Conservation (phyloP, 768 basidiomycete genomes). For the Kwoniella botswanensis region DNA sequence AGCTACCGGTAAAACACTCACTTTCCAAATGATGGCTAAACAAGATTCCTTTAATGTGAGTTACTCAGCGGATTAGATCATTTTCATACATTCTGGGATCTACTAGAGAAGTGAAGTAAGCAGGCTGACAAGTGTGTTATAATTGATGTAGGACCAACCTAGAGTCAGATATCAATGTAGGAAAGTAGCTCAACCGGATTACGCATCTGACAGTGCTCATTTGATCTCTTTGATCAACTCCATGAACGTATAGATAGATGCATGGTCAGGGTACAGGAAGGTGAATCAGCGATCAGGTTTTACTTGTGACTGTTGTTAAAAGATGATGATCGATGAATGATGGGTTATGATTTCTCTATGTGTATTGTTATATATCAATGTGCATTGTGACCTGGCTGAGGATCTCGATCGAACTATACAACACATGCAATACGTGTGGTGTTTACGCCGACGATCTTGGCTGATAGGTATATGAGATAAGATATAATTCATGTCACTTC, state of each 20-base stretch:
- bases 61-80: slow-evolving; percentile 9
- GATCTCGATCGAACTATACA: neutral
- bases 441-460: no score
- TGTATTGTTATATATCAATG: neutral
- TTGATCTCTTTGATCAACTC: slow-evolving; percentile 67
- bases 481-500: slow-evolving; percentile 5
- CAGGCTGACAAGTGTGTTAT: neutral
- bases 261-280: neutral
- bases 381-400: neutral
- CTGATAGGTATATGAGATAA: neutral
- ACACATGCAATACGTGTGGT: neutral
- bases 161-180: slow-evolving; percentile 84
- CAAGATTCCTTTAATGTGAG: slow-evolving; percentile 74
- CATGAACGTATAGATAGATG: slow-evolving; percentile 26
- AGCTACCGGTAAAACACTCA: slow-evolving; percentile 73
- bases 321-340: neutral
- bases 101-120: no score
- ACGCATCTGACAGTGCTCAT: slow-evolving; percentile 67
- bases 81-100: neutral
- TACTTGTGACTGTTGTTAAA: neutral
- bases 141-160: slow-evolving; percentile 67
- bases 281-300: neutral
- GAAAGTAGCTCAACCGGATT: slow-evolving; percentile 70
- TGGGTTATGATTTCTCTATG: neutral
- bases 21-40: slow-evolving; percentile 84